These are phyloP conservation scores for Thielaviopsis euricoi DNA, from an alignment of 2,329 filamentous ascomycete species.

Conservation along the genomic window DNA sequence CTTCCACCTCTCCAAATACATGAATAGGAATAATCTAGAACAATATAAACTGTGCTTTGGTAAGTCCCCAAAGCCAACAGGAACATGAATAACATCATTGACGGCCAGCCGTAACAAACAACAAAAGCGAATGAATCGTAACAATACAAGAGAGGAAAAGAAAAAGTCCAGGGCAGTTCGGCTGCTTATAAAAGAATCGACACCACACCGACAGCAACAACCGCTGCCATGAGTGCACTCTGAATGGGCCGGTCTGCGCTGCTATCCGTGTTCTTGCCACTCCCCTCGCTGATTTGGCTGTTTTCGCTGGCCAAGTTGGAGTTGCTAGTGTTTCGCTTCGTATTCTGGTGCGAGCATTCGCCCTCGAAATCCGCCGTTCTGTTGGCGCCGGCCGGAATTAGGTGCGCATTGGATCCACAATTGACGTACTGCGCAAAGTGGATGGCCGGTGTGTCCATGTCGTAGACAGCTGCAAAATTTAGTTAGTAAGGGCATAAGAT, in stretches of 20 bases:
- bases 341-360: conserved; percentile 12
- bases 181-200: neutral
- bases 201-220: conserved; percentile 9
- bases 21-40: neutral
- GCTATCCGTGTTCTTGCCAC: conserved; percentile 10
- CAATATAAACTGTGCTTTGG: neutral
- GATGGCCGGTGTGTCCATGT: conserved; percentile 16
- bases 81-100: neutral
- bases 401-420: conserved; percentile 16
- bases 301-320: neutral
- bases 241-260: conserved; percentile 11
- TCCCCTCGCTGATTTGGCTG: conserved; percentile 1
- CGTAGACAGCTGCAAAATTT: conserved; percentile 12
- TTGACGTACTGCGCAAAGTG: conserved; percentile 16
- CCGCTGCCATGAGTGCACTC: conserved; percentile 9
- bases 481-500: no score
- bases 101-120: conserved; percentile 2
- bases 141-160: neutral
- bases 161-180: neutral
- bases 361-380: conserved; percentile 14
- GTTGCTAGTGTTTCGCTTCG: neutral
- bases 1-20: neutral
- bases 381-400: conserved; percentile 15
- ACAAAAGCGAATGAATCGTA: neutral
- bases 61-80: neutral